Percentiles rank a stretch among this genome's conserved stretches.
Evolutionary conservation across 768 basidiomycete species (phyloP).

Genomic region (Tricholoma sp.): DNA sequence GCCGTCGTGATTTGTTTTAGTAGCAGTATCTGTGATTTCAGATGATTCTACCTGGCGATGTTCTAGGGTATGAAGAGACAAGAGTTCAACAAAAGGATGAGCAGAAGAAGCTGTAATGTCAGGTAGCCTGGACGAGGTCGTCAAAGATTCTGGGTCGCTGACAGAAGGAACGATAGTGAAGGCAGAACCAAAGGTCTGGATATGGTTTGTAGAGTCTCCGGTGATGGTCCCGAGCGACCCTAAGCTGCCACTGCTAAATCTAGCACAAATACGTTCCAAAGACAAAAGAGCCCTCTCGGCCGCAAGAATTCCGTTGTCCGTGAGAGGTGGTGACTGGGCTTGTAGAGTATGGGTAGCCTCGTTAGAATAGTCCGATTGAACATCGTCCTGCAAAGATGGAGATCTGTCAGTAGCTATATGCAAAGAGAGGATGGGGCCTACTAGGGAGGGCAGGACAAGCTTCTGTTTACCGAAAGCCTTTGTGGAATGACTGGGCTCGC

Average conservation of each 20-base stretch:
- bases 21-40: not conserved
- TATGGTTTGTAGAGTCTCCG: slow-evolving; percentile 9
- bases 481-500: slow-evolving; percentile 9
- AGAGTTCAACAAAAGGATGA: not conserved
- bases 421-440: not conserved
- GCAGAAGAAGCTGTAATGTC: not conserved
- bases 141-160: not conserved
- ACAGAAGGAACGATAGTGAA: not conserved
- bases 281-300: slow-evolving; percentile 16
- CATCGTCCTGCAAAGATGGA: not conserved
- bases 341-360: slow-evolving; percentile 13
- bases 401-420: not conserved
- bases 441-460: slow-evolving; percentile 12
- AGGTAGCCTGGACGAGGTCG: not conserved
- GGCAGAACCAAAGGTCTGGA: not conserved
- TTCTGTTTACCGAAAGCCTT: slow-evolving; percentile 18
- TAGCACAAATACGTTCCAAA: slow-evolving; percentile 19
- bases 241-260: slow-evolving; percentile 29
- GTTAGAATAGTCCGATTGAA: not conserved
- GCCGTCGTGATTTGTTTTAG: not conserved
- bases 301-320: slow-evolving; percentile 6
- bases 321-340: not conserved
- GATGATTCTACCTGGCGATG: not conserved
- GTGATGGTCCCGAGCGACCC: slow-evolving; percentile 25
- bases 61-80: not conserved